Base-by-base conservation (phyloP, 31 red algal genomes). In the Endocladia muricata region DNA sequence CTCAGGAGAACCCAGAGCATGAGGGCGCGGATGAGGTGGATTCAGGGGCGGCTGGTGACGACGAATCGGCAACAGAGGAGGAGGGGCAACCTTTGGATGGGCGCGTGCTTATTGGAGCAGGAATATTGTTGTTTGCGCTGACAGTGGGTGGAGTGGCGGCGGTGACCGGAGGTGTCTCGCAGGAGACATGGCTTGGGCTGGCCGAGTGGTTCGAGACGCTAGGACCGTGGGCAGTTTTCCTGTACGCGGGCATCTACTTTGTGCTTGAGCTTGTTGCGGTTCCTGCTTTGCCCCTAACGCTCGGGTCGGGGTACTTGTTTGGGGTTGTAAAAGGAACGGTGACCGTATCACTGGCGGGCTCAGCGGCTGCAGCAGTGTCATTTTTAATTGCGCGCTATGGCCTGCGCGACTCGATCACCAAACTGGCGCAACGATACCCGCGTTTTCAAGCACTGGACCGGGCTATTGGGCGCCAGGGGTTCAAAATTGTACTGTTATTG, bases 231-330 rank as follows among this genome's bases (percentile, higher is more conserved):
- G 97, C 85, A 17, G 59, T 84, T 0, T 62, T 86, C 43, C 52
- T 93, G 49, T 99, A 99, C 65, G 77, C 83, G 0, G 55, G 43
- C 0, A 23, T 93, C 6, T 99, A 99, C 81, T 96, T 91, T 75
- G 40, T 84, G 26, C 61, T 99, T 5, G 97, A 99, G 84, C n/a
- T 99, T 21, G 68, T 99, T 1, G 89, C 85, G 4, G 85, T 99
- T 3, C 97, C 97, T 29, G 92, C 97, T 7, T 42, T 95, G 63
- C 88, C 92, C 42, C 87, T 99, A 25, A 99, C 97, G 28, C 65
- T 99, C 9, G 88, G 79, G 22, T 81, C 82, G 1, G 97, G 97
- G 19, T 99, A 99, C 76, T 68, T 99, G 31, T 99, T 99, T 74
- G 97, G 97, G 15, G 76, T 94, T 26, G 36, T 41, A 17, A 48